Evolutionary conservation across 2,329 filamentous ascomycete genomes (phyloP).

Genomic region (Cryphonectria parasitica): DNA sequence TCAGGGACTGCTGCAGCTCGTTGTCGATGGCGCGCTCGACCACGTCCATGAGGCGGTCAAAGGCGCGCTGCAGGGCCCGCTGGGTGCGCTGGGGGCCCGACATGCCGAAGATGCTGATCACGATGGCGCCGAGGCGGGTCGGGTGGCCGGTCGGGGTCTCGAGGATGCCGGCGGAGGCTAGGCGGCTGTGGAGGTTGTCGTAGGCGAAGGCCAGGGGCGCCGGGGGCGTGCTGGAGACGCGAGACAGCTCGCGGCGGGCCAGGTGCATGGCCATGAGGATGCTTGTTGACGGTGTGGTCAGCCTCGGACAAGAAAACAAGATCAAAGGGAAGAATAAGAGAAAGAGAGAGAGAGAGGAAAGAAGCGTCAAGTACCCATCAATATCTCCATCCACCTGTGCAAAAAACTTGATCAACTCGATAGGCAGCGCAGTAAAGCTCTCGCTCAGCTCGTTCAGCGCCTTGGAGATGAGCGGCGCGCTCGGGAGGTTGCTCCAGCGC

Average conservation of each 20-base stretch:
- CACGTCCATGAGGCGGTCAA: constrained; percentile 82
- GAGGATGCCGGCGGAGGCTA: constrained; percentile 66
- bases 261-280: constrained; percentile 97
- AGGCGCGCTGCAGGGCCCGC: constrained; percentile 81
- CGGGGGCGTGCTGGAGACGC: constrained; percentile 64
- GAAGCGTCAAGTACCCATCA: constrained; percentile 62
- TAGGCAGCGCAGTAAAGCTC: constrained; percentile 78
- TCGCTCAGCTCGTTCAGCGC: constrained; percentile 87
- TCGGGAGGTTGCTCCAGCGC: constrained; percentile 86
- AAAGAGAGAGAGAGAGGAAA: background rate
- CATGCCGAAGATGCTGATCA: constrained; percentile 76
- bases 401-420: constrained; percentile 90
- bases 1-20: constrained; percentile 79
- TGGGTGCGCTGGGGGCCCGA: constrained; percentile 81
- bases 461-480: constrained; percentile 80
- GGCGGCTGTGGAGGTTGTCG: constrained; percentile 80
- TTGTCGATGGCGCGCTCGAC: constrained; percentile 87
- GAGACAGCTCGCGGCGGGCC: constrained; percentile 82
- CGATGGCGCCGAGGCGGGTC: constrained; percentile 69
- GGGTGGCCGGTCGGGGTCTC: constrained; percentile 59
- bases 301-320: background rate
- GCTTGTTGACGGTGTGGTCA: constrained; percentile 42
- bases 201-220: constrained; percentile 72
- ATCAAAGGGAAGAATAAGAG: background rate
- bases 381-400: constrained; percentile 92